Percentiles rank a stretch among this genome's conserved stretches.
Conservation (phyloP, 2,329 filamentous ascomycete genomes). For the Elsinoe necatrix region DNA sequence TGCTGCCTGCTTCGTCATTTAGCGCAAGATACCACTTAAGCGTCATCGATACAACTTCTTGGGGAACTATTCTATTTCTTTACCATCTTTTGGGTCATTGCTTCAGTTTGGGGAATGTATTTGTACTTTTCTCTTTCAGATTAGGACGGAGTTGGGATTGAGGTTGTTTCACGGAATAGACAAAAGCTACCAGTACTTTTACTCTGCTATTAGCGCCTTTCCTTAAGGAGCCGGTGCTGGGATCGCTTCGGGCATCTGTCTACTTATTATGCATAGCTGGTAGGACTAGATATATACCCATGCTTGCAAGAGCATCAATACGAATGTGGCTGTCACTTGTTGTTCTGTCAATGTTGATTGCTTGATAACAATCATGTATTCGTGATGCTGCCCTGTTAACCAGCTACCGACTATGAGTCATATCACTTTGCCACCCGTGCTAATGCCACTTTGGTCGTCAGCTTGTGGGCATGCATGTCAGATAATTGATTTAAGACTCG, state of each 20-base stretch:
- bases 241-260: background rate
- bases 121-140: background rate
- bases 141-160: background rate
- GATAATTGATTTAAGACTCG: background rate
- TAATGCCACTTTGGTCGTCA: background rate
- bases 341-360: background rate
- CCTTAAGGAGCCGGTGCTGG: background rate
- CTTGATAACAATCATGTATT: too few relatives aligned
- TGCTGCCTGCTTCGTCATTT: conserved; percentile 9
- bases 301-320: background rate
- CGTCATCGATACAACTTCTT: conserved; percentile 2
- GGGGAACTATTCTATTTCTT: background rate
- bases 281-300: conserved; percentile 6
- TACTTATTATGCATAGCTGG: background rate
- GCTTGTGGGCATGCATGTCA: background rate
- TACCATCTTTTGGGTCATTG: background rate
- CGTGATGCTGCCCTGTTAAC: too few relatives aligned
- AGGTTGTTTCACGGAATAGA: background rate
- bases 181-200: background rate
- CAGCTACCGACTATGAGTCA: background rate
- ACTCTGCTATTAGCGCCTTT: background rate
- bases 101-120: background rate
- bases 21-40: conserved; percentile 15
- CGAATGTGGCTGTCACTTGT: background rate
- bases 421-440: background rate